These are phyloP conservation scores for Mortierella sp. DNA, from an alignment of 371 early-diverging fungal species.

Conservation along the genomic window DNA sequence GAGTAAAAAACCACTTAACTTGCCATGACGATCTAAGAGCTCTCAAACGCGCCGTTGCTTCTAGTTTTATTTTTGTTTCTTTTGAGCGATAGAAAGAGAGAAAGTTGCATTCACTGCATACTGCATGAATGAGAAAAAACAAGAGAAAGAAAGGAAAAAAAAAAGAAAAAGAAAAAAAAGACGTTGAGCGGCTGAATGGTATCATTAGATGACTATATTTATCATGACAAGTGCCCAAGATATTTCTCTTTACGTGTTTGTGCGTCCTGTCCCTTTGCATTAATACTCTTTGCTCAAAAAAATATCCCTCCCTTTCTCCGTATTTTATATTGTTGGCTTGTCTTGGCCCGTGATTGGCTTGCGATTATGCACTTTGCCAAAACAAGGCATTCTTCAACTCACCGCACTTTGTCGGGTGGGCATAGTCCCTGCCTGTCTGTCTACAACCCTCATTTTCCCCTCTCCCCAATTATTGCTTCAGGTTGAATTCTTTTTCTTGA, in stretches of 20 bases:
- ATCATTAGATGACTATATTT: neutral
- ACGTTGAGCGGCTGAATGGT: constrained; percentile 9
- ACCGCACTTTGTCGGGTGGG: too few relatives aligned
- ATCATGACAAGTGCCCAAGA: neutral
- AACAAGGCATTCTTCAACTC: too few relatives aligned
- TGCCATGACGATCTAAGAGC: too few relatives aligned
- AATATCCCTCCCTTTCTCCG: neutral
- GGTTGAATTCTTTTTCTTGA: neutral
- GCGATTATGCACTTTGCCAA: too few relatives aligned
- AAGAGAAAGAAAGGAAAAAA: neutral
- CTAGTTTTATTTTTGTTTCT: too few relatives aligned
- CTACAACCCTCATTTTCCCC: too few relatives aligned
- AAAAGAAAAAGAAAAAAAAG: neutral
- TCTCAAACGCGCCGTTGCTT: too few relatives aligned
- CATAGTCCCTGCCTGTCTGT: too few relatives aligned
- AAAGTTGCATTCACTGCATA: too few relatives aligned
- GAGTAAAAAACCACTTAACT: too few relatives aligned
- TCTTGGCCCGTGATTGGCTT: too few relatives aligned
- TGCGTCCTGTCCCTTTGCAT: neutral
- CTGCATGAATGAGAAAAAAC: neutral
- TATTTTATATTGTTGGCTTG: neutral
- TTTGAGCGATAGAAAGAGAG: too few relatives aligned
- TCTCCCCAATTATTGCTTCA: neutral
- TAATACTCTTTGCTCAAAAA: neutral
- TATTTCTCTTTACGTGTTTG: neutral